Evolutionary conservation across 305 asterid genomes (phyloP).

Genomic region (Striga hermonthica): DNA sequence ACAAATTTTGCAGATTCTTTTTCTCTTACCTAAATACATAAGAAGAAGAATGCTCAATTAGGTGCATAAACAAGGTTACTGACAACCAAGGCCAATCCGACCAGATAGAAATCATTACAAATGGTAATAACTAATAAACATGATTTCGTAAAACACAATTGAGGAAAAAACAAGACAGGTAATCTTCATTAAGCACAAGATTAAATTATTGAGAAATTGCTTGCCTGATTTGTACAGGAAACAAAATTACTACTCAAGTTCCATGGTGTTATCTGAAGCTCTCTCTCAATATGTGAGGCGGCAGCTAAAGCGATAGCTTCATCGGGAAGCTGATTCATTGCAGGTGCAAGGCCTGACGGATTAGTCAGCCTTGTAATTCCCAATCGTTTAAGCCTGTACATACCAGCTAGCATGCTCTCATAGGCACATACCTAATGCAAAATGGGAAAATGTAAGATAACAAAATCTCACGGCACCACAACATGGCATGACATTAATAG

Average conservation of each 20-base stretch:
- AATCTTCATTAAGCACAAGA: background rate
- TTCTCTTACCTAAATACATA: constrained; percentile 4
- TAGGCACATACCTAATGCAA: constrained; percentile 80
- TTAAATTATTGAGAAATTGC: constrained; percentile 23
- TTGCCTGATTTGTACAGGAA: constrained; percentile 92
- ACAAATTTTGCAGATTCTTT: constrained; percentile 9
- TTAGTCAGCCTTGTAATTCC: constrained; percentile 82
- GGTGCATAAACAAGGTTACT: background rate
- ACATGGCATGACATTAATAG: constrained; percentile 4
- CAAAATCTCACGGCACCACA: constrained; percentile 1
- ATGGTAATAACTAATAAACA: background rate
- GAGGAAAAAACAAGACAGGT: constrained; percentile 4
- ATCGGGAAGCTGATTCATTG: constrained; percentile 99
- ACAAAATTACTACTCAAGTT: constrained; percentile 93
- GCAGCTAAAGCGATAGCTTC: constrained; percentile 99
- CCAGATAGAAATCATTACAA: background rate
- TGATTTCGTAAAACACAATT: background rate
- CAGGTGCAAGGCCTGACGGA: constrained; percentile 87
- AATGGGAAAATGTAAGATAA: constrained; percentile 26
- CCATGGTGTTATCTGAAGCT: constrained; percentile 99
- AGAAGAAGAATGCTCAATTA: background rate
- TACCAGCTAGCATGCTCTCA: constrained; percentile 99
- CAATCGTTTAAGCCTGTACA: constrained; percentile 81
- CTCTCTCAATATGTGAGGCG: constrained; percentile 99
- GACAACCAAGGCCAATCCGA: background rate